Conservation (phyloP, 257 asterid genomes). For the Nyctanthes arbortristis region DNA sequence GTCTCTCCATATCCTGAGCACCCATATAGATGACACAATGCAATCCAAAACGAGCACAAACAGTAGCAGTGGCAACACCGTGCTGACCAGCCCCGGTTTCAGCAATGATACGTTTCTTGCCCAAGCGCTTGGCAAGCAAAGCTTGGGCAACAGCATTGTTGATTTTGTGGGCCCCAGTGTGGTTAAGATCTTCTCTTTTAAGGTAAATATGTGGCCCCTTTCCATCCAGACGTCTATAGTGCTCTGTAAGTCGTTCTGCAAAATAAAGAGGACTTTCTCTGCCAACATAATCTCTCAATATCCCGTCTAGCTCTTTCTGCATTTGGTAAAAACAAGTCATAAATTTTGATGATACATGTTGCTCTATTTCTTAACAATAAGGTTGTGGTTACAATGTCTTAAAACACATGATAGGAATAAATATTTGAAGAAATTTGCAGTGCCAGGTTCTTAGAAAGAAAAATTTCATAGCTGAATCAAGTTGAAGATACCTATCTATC, state of each 20-base stretch:
- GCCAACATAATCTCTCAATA: slow-evolving; percentile 90
- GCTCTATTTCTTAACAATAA: not conserved
- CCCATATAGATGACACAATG: slow-evolving; percentile 88
- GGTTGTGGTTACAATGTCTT: not conserved
- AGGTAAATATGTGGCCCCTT: slow-evolving; percentile 82
- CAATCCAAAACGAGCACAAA: slow-evolving; percentile 94
- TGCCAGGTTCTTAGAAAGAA: not conserved
- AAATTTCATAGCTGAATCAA: not conserved
- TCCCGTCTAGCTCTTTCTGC: slow-evolving; percentile 81
- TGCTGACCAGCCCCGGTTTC: slow-evolving; percentile 99
- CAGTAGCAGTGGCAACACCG: slow-evolving; percentile 98
- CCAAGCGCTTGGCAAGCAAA: slow-evolving; percentile 87
- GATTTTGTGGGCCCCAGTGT: slow-evolving; percentile 96
- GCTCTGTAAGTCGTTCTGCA: slow-evolving; percentile 87
- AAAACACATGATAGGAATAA: not conserved
- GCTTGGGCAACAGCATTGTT: slow-evolving; percentile 94
- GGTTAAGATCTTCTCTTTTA: slow-evolving; percentile 95
- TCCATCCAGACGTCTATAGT: slow-evolving; percentile 68
- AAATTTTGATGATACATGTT: not conserved
- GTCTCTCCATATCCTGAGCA: slow-evolving; percentile 99
- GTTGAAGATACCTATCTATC: not conserved
- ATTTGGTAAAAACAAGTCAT: slow-evolving; percentile 5
- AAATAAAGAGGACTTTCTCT: slow-evolving; percentile 94
- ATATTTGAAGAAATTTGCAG: not conserved
- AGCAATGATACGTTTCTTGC: slow-evolving; percentile 86